Evolutionary conservation across 345 rosid species (phyloP), one percentile per base, ranked within the genome.

Genomic region (Arabidopsis suecica): DNA sequence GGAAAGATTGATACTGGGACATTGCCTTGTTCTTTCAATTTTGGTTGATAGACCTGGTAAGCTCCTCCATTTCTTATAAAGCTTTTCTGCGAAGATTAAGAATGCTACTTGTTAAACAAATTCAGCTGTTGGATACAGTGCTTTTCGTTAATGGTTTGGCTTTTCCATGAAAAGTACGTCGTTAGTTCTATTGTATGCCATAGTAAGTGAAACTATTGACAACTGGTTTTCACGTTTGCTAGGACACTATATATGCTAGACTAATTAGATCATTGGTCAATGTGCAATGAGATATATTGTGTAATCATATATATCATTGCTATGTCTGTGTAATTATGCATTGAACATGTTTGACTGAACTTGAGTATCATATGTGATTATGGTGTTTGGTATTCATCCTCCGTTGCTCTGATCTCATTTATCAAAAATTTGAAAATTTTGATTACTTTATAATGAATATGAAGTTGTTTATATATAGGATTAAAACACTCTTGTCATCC

Each of bases 21-120:
- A 94, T 74, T 91, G 98, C 80, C 95, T 94, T 80, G 92, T 88
- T 76, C 93, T 91, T 65, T 90, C 98, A 59, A 77, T 84, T 76
- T 80, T 94, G 54, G 80, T 94, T 83, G 92, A 91, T 79, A 87
- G 98, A 47, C 74, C 85, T 74, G 85, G 98, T 94, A 90, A 82
- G 93, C 66, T 77, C 57, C 10, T 64, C 60, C 11, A 38, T 37
- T 34, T 20, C 41, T 47, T 16, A 30, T n/a, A 36, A 30, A 25
- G 47, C 13, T 69, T 61, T 59, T 55, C 50, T 2, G 13, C 33
- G 30, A 58, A 67, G 10, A 38, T 50, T 45, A 22, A 50, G 36
- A 37, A 33, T 61, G 62, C 47, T 34, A 33, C 51, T 53, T 65
- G 22, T 30, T 38, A 22, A 71, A 71, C 16, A 50, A 55, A 45